A percentile compares a stretch with the other conserved stretches of the same genome.
phyloP scores from a whole-genome alignment of 2,329 filamentous ascomycete species.

The Claviceps humidiphila region DNA sequence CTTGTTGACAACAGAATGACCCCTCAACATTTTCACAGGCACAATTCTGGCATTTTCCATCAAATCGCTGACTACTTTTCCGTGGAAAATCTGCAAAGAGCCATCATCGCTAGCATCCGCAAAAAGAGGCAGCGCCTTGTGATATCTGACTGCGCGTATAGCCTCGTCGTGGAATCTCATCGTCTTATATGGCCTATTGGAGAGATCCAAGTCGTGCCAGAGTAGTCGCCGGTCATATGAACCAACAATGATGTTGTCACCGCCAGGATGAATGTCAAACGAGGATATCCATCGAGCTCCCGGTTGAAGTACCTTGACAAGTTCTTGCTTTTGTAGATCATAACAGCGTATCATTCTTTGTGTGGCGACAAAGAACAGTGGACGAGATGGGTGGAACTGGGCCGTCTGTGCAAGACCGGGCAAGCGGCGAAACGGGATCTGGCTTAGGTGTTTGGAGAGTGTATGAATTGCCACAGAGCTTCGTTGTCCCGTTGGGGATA shows the following conservation, averaged over 20 bases:
- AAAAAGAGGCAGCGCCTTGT: conserved; percentile 72
- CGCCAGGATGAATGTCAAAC: conserved; percentile 84
- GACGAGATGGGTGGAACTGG: conserved; percentile 86
- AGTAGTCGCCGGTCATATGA: conserved; percentile 88
- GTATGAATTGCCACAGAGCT: conserved; percentile 89
- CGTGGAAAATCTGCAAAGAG: conserved; percentile 89
- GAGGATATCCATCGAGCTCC: conserved; percentile 88
- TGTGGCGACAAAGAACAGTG: conserved; percentile 91
- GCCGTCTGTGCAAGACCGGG: conserved; percentile 73
- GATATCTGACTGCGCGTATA: conserved; percentile 79
- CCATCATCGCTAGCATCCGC: conserved; percentile 94
- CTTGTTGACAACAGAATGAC: conserved; percentile 75
- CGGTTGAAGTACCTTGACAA: conserved; percentile 86
- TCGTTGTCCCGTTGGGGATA: conserved; percentile 66
- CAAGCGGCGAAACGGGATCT: conserved; percentile 74
- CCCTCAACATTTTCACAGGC: conserved; percentile 83
- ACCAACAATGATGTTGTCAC: conserved; percentile 87
- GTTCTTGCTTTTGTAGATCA: conserved; percentile 79
- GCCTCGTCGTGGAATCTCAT: conserved; percentile 89
- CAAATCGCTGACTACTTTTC: conserved; percentile 84
- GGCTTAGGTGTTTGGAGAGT: conserved; percentile 84
- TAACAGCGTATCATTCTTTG: conserved; percentile 89
- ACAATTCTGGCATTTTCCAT: conserved; percentile 97
- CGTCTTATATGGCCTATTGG: conserved; percentile 84
- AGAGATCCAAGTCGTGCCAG: conserved; percentile 95